Percentiles rank a stretch among this genome's conserved stretches.
phyloP scores from a whole-genome alignment of 179 eudicot genomes.

The Nepenthes alata region DNA sequence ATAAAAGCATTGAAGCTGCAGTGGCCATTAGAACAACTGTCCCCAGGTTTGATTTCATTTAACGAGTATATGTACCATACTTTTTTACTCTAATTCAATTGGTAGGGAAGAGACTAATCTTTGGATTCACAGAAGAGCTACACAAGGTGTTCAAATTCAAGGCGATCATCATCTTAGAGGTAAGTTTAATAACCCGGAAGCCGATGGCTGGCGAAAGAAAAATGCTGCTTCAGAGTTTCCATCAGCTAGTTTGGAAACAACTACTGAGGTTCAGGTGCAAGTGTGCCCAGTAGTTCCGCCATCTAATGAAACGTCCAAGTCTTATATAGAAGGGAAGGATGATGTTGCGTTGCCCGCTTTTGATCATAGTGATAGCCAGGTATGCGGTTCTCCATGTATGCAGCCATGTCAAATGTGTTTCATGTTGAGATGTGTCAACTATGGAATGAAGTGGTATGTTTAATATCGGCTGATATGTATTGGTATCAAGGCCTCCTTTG shows the following conservation, averaged over 20 bases:
- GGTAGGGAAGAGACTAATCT: conserved; percentile 14
- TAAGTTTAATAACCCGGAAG: conserved; percentile 36
- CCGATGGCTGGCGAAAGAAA: conserved; percentile 51
- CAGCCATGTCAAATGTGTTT: neutral
- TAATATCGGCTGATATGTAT: no score
- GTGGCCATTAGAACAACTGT: conserved; percentile 13
- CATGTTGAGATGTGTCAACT: neutral
- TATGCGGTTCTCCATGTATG: conserved; percentile 1
- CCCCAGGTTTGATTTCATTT: conserved; percentile 44
- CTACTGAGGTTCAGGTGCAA: conserved; percentile 15
- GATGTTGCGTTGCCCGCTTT: conserved; percentile 20
- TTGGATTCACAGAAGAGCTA: conserved; percentile 39
- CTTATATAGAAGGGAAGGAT: conserved; percentile 24
- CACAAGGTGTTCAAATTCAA: conserved; percentile 38
- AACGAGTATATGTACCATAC: conserved; percentile 2
- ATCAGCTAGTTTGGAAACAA: conserved; percentile 22
- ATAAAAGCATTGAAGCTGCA: conserved; percentile 22
- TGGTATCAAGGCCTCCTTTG: no score
- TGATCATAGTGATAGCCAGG: conserved; percentile 54
- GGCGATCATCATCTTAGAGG: conserved; percentile 41
- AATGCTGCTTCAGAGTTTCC: conserved; percentile 22
- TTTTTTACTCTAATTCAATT: conserved; percentile 1
- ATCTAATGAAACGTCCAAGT: conserved; percentile 19
- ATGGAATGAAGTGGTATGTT: no score
- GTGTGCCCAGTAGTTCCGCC: conserved; percentile 17